Evolutionary conservation across 2,329 filamentous ascomycete genomes (phyloP).

Genomic region (Cercospora sojina): DNA sequence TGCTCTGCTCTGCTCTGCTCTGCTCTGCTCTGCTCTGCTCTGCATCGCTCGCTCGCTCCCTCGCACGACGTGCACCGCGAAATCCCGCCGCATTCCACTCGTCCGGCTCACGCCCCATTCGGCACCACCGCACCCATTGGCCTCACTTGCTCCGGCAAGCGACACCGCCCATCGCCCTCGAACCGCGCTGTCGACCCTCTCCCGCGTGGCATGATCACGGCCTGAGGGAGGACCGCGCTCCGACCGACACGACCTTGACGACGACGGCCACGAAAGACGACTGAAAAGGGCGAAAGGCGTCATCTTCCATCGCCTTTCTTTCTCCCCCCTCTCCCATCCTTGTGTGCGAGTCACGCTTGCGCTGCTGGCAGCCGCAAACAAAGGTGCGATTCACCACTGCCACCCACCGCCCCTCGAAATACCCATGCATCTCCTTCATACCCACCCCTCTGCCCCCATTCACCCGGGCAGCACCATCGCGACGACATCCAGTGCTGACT

Average conservation of each 20-base stretch:
- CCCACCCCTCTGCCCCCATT: slow-evolving; percentile 1
- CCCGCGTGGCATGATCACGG: slow-evolving; percentile 11
- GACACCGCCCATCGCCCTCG: slow-evolving; percentile 4
- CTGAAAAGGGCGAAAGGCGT: neutral
- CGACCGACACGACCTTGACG: slow-evolving; percentile 1
- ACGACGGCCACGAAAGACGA: neutral
- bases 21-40: too few relatives aligned
- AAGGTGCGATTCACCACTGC: slow-evolving; percentile 20
- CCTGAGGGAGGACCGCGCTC: slow-evolving; percentile 14
- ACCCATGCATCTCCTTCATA: slow-evolving; percentile 9
- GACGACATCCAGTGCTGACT: slow-evolving; percentile 30
- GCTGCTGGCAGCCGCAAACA: slow-evolving; percentile 29
- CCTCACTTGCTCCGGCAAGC: slow-evolving; percentile 13
- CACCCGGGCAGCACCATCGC: neutral
- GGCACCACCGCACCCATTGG: slow-evolving; percentile 8
- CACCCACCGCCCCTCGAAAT: slow-evolving; percentile 8
- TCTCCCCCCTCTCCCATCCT: slow-evolving; percentile 13
- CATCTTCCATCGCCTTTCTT: neutral
- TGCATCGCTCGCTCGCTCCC: neutral
- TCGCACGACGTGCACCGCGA: neutral
- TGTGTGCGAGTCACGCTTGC: slow-evolving; percentile 26
- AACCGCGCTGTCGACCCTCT: slow-evolving; percentile 2
- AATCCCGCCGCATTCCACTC: neutral
- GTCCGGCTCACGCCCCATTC: neutral
- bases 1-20: too few relatives aligned